Evolutionary conservation across 192 early-diverging fungal genomes (phyloP).

Genomic region (Umbelopsis sp.): DNA sequence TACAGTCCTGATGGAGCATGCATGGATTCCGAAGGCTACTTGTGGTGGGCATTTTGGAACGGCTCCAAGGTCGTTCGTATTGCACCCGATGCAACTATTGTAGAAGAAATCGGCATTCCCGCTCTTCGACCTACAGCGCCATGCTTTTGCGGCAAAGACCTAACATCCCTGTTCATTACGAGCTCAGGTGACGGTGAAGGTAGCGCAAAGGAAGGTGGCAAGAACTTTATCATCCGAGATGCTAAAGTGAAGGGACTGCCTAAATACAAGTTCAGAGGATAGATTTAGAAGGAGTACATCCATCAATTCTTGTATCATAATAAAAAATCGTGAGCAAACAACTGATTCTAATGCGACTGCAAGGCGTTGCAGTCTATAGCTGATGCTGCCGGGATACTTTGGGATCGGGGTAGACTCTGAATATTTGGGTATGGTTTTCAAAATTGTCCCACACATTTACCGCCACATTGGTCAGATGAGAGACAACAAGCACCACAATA

Average conservation of each 20-base stretch:
- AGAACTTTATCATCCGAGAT: conserved; percentile 8
- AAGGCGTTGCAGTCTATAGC: too few relatives aligned
- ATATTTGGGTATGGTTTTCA: too few relatives aligned
- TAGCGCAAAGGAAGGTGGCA: not conserved
- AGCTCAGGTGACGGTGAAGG: not conserved
- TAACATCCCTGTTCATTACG: not conserved
- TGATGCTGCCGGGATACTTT: too few relatives aligned
- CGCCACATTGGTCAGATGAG: too few relatives aligned
- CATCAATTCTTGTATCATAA: not conserved
- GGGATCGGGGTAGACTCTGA: too few relatives aligned
- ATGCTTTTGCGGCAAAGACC: not conserved
- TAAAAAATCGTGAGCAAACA: too few relatives aligned
- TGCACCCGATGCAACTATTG: not conserved
- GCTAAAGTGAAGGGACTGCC: not conserved
- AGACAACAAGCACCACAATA: too few relatives aligned
- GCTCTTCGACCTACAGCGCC: conserved; percentile 6
- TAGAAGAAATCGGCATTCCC: not conserved
- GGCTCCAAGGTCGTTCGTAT: not conserved
- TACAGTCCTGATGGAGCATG: conserved; percentile 2
- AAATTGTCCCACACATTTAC: too few relatives aligned
- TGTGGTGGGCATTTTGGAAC: conserved; percentile 9
- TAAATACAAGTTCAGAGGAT: conserved; percentile 6
- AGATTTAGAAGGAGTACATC: not conserved
- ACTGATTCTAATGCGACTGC: too few relatives aligned
- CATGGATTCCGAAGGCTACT: not conserved